Evolutionary conservation across 257 asterid genomes (phyloP).

Genomic region (Avicennia marina): DNA sequence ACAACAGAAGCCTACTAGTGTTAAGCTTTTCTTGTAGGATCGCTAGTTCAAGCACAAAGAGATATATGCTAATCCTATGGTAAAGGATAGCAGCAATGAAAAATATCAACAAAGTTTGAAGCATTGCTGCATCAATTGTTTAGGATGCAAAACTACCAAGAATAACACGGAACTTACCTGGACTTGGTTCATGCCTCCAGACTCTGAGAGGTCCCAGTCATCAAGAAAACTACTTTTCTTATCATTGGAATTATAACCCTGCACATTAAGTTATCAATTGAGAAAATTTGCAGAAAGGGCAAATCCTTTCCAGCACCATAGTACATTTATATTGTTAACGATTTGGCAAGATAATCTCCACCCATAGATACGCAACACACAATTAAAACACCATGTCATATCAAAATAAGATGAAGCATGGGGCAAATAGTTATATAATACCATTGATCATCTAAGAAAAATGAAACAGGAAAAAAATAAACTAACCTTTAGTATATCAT

Average conservation of each 20-base stretch:
- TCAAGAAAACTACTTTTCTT: slow-evolving; percentile 54
- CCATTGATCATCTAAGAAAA: too few relatives aligned
- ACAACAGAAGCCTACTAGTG: too few relatives aligned
- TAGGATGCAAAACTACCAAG: slow-evolving; percentile 21
- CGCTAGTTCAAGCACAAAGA: too few relatives aligned
- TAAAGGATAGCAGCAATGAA: not conserved
- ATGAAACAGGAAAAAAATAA: slow-evolving; percentile 1
- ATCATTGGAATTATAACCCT: slow-evolving; percentile 93
- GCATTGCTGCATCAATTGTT: slow-evolving; percentile 3
- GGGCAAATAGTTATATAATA: too few relatives aligned
- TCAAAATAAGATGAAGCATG: slow-evolving; percentile 1
- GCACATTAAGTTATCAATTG: slow-evolving; percentile 25
- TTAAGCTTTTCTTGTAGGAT: too few relatives aligned
- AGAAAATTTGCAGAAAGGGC: not conserved
- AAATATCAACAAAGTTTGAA: not conserved
- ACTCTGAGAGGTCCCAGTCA: slow-evolving; percentile 94
- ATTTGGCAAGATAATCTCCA: slow-evolving; percentile 10
- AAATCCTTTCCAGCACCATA: slow-evolving; percentile 8
- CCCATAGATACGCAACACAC: slow-evolving; percentile 11
- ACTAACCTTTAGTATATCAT: slow-evolving; percentile 80
- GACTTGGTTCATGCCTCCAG: slow-evolving; percentile 62
- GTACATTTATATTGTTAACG: not conserved
- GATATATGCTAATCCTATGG: too few relatives aligned
- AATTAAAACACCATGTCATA: not conserved
- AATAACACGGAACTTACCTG: slow-evolving; percentile 45